Base-by-base conservation (phyloP, 345 rosid species). In the Eucalyptus polyanthemos region DNA sequence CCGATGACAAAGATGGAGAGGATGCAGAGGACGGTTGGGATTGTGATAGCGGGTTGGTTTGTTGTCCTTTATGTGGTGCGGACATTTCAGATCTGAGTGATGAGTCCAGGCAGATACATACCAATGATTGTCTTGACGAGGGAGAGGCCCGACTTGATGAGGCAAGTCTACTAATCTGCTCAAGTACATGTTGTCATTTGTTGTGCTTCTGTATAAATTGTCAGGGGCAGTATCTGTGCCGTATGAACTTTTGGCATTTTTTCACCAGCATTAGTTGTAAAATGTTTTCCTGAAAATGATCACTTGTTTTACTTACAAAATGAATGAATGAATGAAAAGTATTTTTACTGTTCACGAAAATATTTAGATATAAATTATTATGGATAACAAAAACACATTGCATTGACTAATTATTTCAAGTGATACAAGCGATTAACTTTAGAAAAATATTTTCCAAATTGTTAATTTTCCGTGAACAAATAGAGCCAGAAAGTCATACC, bases 71-170 rank as follows among this genome's bases (percentile, higher is more conserved):
- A 50, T 97, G 99, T 89, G 95, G 95, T 51, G 80, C 88, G 87
- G 96, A 95, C 90, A 95, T 97, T 88, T 95, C 98, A 86, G 93
- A 87, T 90, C 90, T 96, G 91, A 92, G 88, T 60, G 98, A 96
- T 87, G 97, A 95, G 49, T 90, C 88, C 86, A 94, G 97, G 90
- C 95, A 93, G 58, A 90, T 95, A 90, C 99, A 97, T 86, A 94
- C 95, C 87, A 97, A 97, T 91, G 88, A 87, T 25, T 97, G 99
- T 92, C 98, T 97, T 86, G 99, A 97, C 88, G 88, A 93, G 83
- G 92, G 88, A 47, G 92, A 92, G 89, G 93, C 89, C 86, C 91
- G 83, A 40, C 72, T 88, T 47, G 90, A 91, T 87, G 90, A 90
- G 56, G 99, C 95, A 93, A 92, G 96, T 54, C 40, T 86, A 51